Percentiles rank a stretch among this genome's conserved stretches.
Evolutionary conservation across 2,329 filamentous ascomycete genomes (phyloP).

Genomic region (Pezicula carpinea): DNA sequence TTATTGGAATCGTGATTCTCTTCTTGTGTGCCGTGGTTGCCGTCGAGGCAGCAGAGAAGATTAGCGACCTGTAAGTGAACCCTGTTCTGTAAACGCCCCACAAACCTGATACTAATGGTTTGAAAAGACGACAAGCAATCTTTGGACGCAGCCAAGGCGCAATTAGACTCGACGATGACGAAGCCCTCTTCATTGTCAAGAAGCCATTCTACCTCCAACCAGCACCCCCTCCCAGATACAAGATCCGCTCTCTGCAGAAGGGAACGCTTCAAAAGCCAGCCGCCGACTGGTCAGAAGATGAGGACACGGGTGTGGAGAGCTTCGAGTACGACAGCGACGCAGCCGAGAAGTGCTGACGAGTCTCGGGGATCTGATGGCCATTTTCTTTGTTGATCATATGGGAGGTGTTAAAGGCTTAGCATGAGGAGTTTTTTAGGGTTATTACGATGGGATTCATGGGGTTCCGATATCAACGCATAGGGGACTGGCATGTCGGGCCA

Average conservation of each 20-base stretch:
- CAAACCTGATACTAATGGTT: constrained; percentile 2
- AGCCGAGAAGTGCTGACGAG: neutral
- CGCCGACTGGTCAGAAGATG: constrained; percentile 2
- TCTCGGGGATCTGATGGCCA: too few relatives aligned
- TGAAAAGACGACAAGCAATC: neutral
- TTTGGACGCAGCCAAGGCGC: constrained; percentile 4
- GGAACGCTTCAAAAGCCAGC: neutral
- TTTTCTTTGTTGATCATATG: too few relatives aligned
- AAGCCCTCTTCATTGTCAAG: constrained; percentile 14
- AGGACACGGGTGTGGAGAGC: neutral
- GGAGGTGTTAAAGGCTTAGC: too few relatives aligned
- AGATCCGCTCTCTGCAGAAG: neutral
- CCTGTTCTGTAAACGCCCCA: neutral
- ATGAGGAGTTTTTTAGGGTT: too few relatives aligned
- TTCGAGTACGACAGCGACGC: constrained; percentile 16
- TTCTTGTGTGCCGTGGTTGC: constrained; percentile 21
- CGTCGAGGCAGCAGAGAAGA: constrained; percentile 18
- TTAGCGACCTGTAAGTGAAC: constrained; percentile 16
- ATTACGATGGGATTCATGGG: too few relatives aligned
- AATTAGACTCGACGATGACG: constrained; percentile 21
- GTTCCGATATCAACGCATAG: too few relatives aligned
- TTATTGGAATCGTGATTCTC: constrained; percentile 24
- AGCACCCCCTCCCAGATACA: constrained; percentile 7
- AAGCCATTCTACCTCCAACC: constrained; percentile 10
- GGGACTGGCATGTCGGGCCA: too few relatives aligned